Conservation (phyloP, 768 basidiomycete species). For the Pleurotus cornucopiae region DNA sequence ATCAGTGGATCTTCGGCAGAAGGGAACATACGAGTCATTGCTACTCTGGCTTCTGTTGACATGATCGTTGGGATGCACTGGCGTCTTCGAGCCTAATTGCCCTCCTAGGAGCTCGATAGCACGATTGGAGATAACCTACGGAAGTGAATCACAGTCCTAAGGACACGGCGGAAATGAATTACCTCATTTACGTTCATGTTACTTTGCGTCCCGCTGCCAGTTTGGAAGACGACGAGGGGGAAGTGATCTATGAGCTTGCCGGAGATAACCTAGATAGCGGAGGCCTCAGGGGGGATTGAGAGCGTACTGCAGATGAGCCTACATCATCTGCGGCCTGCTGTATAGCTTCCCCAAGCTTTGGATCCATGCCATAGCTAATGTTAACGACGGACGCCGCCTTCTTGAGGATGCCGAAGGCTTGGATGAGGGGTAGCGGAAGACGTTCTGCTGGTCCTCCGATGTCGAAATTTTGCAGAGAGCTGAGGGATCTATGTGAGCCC, state of each 20-base stretch:
- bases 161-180: not conserved
- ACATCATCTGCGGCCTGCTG: conserved; percentile 93
- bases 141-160: not conserved
- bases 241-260: conserved; percentile 95
- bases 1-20: not conserved
- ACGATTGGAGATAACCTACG: conserved; percentile 92
- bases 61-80: conserved; percentile 99
- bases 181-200: conserved; percentile 99
- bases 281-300: conserved; percentile 1
- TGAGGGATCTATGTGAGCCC: not conserved
- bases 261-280: conserved; percentile 76
- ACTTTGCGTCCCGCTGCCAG: conserved; percentile 96
- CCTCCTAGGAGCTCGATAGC: conserved; percentile 97
- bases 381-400: conserved; percentile 95
- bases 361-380: conserved; percentile 83
- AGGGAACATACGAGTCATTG: conserved; percentile 77
- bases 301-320: conserved; percentile 17
- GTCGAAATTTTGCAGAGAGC: conserved; percentile 96
- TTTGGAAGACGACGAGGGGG: conserved; percentile 98
- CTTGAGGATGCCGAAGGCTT: conserved; percentile 96
- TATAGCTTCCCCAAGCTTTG: conserved; percentile 84
- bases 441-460: conserved; percentile 95
- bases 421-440: conserved; percentile 92
- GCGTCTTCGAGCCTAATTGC: conserved; percentile 90
- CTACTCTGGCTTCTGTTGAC: conserved; percentile 99